Percentiles rank a stretch among this genome's conserved stretches.
Evolutionary conservation across 1,139 yeast species (phyloP).

Genomic region (Kodamaea sp.): DNA sequence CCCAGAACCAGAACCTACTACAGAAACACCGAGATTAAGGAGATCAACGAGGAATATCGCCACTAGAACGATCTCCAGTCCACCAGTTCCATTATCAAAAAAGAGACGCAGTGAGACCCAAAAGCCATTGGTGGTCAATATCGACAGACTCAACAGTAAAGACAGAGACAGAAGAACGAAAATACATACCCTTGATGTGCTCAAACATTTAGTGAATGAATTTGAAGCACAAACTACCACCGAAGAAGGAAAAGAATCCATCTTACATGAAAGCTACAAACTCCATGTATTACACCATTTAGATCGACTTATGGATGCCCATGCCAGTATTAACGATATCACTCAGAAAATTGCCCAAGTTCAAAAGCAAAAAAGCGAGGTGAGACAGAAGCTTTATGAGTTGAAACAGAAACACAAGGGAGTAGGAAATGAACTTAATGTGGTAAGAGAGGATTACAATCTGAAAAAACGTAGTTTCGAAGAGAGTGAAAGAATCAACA

Average conservation of each 20-base stretch:
- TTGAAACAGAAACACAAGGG: conserved; percentile 37
- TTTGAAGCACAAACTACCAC: conserved; percentile 26
- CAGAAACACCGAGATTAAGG: not conserved
- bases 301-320: conserved; percentile 35
- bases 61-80: conserved; percentile 2
- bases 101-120: conserved; percentile 22
- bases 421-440: conserved; percentile 43
- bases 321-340: conserved; percentile 44
- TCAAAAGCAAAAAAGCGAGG: conserved; percentile 41
- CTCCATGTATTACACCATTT: conserved; percentile 32
- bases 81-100: conserved; percentile 10
- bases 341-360: conserved; percentile 35
- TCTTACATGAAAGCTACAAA: conserved; percentile 27
- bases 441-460: conserved; percentile 33
- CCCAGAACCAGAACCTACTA: too few species aligned
- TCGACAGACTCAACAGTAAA: conserved; percentile 28
- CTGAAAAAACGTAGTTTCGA: conserved; percentile 25
- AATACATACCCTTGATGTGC: conserved; percentile 39
- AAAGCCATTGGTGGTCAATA: conserved; percentile 30
- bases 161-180: conserved; percentile 28
- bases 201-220: conserved; percentile 31
- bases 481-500: conserved; percentile 19
- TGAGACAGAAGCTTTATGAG: conserved; percentile 41
- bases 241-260: conserved; percentile 17
- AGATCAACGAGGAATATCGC: not conserved